phyloP scores from a whole-genome alignment of 371 early-diverging fungal genomes.

The Batrachochytrium dendrobatidis region DNA sequence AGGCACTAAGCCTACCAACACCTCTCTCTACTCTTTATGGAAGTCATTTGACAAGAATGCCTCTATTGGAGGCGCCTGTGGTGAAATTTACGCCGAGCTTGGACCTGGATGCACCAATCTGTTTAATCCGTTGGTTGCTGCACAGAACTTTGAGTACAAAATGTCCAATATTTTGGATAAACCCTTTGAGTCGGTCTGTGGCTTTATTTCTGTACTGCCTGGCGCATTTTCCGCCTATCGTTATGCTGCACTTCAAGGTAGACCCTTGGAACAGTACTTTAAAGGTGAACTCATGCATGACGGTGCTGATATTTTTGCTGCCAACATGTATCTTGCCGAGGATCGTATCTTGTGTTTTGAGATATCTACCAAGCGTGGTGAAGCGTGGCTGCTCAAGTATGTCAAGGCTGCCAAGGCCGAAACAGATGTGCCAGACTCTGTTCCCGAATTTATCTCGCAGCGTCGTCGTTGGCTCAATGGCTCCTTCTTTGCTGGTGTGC shows the following conservation, averaged over 20 bases:
- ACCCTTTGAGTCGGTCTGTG: conserved; percentile 72
- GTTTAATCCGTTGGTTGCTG: conserved; percentile 48
- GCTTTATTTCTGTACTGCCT: conserved; percentile 76
- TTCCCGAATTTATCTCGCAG: conserved; percentile 85
- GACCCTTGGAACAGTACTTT: conserved; percentile 84
- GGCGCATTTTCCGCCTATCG: conserved; percentile 94
- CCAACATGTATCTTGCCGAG: conserved; percentile 74
- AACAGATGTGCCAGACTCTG: conserved; percentile 75
- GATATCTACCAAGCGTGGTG: conserved; percentile 66
- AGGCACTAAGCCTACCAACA: conserved; percentile 78
- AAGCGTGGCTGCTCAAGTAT: conserved; percentile 62
- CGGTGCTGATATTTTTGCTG: conserved; percentile 49
- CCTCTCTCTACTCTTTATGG: conserved; percentile 85
- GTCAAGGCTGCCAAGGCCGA: conserved; percentile 58
- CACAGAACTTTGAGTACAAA: conserved; percentile 94
- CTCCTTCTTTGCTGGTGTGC: conserved; percentile 88
- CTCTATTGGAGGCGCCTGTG: conserved; percentile 82
- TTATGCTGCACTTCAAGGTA: conserved; percentile 34
- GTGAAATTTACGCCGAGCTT: conserved; percentile 87
- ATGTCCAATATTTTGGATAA: conserved; percentile 81
- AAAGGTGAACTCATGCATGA: conserved; percentile 62
- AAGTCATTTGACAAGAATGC: conserved; percentile 84
- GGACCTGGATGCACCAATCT: conserved; percentile 38
- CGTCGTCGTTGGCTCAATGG: conserved; percentile 94
- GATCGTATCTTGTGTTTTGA: conserved; percentile 89